phyloP scores from a whole-genome alignment of 1,284 basidiomycete genomes.

The Tilletia caries region DNA sequence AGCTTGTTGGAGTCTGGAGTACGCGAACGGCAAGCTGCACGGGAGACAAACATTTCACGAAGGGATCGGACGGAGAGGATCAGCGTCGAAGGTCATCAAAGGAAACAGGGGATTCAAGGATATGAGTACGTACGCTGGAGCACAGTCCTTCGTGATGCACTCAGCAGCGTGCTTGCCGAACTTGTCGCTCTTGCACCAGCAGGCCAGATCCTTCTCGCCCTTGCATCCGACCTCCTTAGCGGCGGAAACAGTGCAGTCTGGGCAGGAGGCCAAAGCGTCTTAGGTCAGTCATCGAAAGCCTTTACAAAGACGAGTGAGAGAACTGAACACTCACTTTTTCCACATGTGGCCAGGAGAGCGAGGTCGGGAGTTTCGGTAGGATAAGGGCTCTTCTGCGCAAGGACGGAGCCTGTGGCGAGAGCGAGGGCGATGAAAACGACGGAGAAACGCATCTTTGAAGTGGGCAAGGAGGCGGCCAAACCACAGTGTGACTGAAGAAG shows the following conservation, averaged over 20 bases:
- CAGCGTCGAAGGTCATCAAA: too few relatives aligned
- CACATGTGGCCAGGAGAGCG: not conserved
- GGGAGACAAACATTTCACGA: too few relatives aligned
- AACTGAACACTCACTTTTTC: not conserved
- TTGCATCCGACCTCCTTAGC: not conserved
- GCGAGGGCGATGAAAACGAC: not conserved
- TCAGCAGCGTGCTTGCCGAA: constrained; percentile 3
- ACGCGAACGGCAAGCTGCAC: not conserved
- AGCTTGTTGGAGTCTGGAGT: not conserved
- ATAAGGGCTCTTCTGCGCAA: not conserved
- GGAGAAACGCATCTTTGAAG: not conserved
- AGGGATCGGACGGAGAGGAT: too few relatives aligned
- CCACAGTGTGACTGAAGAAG: too few relatives aligned
- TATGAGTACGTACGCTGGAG: not conserved
- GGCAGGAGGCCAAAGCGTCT: not conserved
- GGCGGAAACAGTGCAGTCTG: not conserved
- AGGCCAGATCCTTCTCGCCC: not conserved
- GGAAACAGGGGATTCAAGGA: too few relatives aligned
- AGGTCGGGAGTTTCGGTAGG: not conserved
- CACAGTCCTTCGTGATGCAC: not conserved
- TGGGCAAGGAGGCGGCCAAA: not conserved
- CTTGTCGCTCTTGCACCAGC: constrained; percentile 12
- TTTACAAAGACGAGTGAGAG: not conserved
- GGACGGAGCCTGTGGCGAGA: not conserved
- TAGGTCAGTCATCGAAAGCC: not conserved